These are phyloP conservation scores for Chytriomyces sp. DNA, from an alignment of 192 early-diverging fungal genomes.

Conservation along the genomic window DNA sequence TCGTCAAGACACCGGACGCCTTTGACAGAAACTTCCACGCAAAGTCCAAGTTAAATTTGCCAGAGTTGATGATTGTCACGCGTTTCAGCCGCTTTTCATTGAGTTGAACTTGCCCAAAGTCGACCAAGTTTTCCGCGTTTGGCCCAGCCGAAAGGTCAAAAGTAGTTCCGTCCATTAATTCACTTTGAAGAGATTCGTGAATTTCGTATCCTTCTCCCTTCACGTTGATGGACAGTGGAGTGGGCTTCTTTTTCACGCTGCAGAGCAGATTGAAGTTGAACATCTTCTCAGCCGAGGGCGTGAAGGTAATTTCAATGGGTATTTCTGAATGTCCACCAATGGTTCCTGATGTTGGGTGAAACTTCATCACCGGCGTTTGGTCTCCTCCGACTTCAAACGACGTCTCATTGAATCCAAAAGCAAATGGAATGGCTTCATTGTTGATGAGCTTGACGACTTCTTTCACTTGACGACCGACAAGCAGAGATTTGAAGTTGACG, in stretches of 20 bases:
- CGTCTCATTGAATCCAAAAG: slow-evolving; percentile 60
- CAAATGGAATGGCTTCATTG: slow-evolving; percentile 58
- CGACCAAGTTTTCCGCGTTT: slow-evolving; percentile 51
- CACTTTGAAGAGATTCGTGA: slow-evolving; percentile 57
- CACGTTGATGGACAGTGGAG: slow-evolving; percentile 62
- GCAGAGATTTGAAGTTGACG: slow-evolving; percentile 65
- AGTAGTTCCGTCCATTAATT: slow-evolving; percentile 55
- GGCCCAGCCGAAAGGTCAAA: slow-evolving; percentile 41
- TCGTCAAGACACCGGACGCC: slow-evolving; percentile 32
- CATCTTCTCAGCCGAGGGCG: slow-evolving; percentile 59
- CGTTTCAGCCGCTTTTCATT: slow-evolving; percentile 60
- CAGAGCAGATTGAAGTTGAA: slow-evolving; percentile 67
- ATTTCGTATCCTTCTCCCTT: slow-evolving; percentile 70
- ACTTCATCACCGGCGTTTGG: slow-evolving; percentile 50
- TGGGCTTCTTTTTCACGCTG: slow-evolving; percentile 62
- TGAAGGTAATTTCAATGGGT: slow-evolving; percentile 58
- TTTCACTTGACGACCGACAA: slow-evolving; percentile 61
- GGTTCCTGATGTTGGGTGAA: slow-evolving; percentile 52
- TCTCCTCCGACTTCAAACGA: slow-evolving; percentile 48
- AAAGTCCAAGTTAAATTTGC: slow-evolving; percentile 66
- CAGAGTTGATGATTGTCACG: slow-evolving; percentile 59
- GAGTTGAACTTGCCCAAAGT: slow-evolving; percentile 64
- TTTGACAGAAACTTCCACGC: slow-evolving; percentile 51
- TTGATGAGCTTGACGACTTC: slow-evolving; percentile 62
- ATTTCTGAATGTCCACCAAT: slow-evolving; percentile 53